Conservation (phyloP, 768 basidiomycete species). For the Phlebiopsis gigantea region DNA sequence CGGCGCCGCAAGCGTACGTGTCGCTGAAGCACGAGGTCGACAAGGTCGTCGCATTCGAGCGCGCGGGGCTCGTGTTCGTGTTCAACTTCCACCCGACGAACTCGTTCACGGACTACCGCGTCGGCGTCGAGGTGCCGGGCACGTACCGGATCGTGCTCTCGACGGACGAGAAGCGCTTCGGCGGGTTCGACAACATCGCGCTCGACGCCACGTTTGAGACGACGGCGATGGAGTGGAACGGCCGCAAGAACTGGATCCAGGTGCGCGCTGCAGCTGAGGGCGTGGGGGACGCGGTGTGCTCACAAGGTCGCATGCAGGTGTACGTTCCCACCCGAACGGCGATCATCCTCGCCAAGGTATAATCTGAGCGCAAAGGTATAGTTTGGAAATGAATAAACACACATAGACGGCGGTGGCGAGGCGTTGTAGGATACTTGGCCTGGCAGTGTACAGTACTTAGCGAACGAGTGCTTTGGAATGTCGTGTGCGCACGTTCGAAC, state of each 20-base stretch:
- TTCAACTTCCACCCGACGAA: conserved; percentile 96
- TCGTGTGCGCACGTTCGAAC: background rate
- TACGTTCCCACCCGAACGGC: conserved; percentile 67
- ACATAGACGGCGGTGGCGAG: too few species aligned
- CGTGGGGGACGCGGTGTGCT: background rate
- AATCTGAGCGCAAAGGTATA: too few species aligned
- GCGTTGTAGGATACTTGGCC: background rate
- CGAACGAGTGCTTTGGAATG: too few species aligned
- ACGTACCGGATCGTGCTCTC: conserved; percentile 78
- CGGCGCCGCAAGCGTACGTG: conserved; percentile 80
- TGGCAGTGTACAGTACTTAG: background rate
- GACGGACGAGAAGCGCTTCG: conserved; percentile 84
- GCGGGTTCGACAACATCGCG: conserved; percentile 81
- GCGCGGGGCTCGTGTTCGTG: conserved; percentile 88
- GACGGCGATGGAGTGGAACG: conserved; percentile 86
- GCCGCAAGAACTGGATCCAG: conserved; percentile 86
- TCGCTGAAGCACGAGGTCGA: conserved; percentile 92
- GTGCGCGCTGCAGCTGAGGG: conserved; percentile 35
- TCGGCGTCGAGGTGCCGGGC: conserved; percentile 82
- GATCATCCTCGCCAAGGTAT: conserved; percentile 52
- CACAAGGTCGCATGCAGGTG: conserved; percentile 36
- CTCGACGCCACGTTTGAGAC: conserved; percentile 67
- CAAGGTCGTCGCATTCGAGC: conserved; percentile 92
- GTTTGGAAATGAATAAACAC: background rate
- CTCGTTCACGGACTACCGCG: conserved; percentile 90